A percentile compares a stretch with the other conserved stretches of the same genome.
Conservation (phyloP, 129 eudicot genomes). For the Chrysanthemum makinoi region DNA sequence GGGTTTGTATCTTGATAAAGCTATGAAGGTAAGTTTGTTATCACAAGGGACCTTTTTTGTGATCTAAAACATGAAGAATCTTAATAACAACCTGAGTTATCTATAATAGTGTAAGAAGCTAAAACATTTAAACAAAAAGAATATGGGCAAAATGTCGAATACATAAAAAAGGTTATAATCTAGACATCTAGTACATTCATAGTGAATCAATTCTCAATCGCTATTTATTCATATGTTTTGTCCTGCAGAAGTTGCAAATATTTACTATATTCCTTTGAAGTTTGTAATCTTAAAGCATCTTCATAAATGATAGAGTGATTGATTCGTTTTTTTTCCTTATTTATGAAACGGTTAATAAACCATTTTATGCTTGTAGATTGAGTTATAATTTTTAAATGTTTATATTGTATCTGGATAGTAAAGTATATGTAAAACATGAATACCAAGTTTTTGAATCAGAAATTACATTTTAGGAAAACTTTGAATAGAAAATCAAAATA, state of each 20-base stretch:
- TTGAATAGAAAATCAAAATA: background rate
- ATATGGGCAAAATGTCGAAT: background rate
- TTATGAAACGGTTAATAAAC: background rate
- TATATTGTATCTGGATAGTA: no score
- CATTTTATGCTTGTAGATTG: background rate
- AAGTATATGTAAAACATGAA: no score
- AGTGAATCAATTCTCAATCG: background rate
- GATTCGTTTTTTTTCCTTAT: no score
- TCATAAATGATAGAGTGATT: slow-evolving; percentile 7
- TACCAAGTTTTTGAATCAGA: background rate
- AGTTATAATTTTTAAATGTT: background rate
- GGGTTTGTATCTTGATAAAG: slow-evolving; percentile 75
- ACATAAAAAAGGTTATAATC: background rate
- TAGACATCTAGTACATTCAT: background rate
- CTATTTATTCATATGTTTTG: background rate
- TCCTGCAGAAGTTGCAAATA: background rate
- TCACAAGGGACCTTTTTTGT: background rate
- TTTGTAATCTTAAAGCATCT: background rate
- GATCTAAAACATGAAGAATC: background rate
- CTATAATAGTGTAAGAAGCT: background rate
- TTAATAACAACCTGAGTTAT: background rate
- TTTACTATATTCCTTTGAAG: no score
- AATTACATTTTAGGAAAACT: background rate
- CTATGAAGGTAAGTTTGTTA: slow-evolving; percentile 69
- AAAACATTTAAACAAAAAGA: background rate